Base-by-base conservation (phyloP, 495 filamentous ascomycete genomes). In the Evansstolkia leycettana region DNA sequence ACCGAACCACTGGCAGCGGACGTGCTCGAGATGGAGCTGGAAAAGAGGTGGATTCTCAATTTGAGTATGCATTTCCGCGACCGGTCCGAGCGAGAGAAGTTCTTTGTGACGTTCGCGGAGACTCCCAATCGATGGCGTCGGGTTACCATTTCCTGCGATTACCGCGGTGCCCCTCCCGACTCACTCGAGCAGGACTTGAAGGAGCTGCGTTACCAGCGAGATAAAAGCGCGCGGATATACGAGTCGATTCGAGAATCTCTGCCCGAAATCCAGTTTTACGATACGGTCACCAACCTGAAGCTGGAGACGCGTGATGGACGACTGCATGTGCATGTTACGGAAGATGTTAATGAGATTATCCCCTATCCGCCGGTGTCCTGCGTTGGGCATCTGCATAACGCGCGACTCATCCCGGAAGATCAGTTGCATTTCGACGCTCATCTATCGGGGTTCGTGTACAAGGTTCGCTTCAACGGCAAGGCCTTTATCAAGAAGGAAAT, bases 51-150 rank as follows among this genome's bases (percentile, higher is more conserved):
- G 90, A 95, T 96, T 38, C 67, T 98, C 41, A 98, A 98, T 48
- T 69, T 98, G 37, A 94, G 87, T 60, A 96, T 98, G 90, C 86
- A 94, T 61, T 96, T 95, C 52, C 80, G 89, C 33, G 90, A 98
- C 58, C 80, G 82, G 42, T 94, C 90, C 8, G 85, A 82, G 36
- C 76, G 92, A 26, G 90, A 96, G 58, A 96, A 98, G 57, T 96
- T 98, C 65, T 98, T 98, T 59, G 80, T 98, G 37, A 96, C 90
- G 7, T 96, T 84, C 55, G 83, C 86, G 32, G 79, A 90, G 50
- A 73, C 73, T 23, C 70, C 76, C 13, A 82, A 75, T 33, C 69
- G 73, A 39, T 94, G 90, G 82, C 75, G 84, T 37, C 71, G 90
- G 33, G 78, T 98, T 32, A 95, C 92, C 8, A 75, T 98, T 24